Conservation (phyloP, 176 grass and related monocot species). For the Lolium rigidum region DNA sequence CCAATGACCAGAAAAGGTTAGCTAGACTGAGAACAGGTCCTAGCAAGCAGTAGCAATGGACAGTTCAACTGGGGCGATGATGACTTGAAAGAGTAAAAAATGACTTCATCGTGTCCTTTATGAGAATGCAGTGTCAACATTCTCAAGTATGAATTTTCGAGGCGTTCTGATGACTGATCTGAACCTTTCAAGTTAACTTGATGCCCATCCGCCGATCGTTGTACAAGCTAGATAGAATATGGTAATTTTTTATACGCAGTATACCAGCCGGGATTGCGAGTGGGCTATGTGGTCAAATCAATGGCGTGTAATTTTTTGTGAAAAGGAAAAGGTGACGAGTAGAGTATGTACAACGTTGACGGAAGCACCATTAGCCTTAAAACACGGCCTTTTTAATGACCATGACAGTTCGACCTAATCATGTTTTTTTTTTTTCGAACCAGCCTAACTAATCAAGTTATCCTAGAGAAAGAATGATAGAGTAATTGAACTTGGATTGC, state of each 20-base stretch:
- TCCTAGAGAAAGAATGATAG: too few relatives aligned
- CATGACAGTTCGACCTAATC: not conserved
- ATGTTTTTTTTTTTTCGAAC: too few relatives aligned
- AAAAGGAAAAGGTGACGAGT: not conserved
- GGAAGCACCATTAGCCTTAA: not conserved
- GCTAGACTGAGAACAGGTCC: not conserved
- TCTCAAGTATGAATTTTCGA: not conserved
- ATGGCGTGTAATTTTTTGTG: not conserved
- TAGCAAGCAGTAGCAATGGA: not conserved
- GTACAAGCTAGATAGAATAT: constrained; percentile 14
- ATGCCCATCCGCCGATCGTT: not conserved
- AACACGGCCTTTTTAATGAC: not conserved
- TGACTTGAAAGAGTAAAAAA: constrained; percentile 3
- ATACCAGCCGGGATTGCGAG: not conserved
- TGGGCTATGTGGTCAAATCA: not conserved
- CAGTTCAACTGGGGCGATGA: not conserved
- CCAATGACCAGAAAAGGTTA: not conserved
- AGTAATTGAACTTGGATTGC: too few relatives aligned
- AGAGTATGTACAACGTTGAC: not conserved
- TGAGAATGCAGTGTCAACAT: not conserved
- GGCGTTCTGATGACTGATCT: not conserved
- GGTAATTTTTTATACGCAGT: not conserved
- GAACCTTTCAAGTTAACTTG: not conserved
- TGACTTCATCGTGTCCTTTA: not conserved
- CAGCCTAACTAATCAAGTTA: not conserved